Evolutionary conservation across 2,329 filamentous ascomycete species (phyloP).

Genomic region (Neofusicoccum laricinum): DNA sequence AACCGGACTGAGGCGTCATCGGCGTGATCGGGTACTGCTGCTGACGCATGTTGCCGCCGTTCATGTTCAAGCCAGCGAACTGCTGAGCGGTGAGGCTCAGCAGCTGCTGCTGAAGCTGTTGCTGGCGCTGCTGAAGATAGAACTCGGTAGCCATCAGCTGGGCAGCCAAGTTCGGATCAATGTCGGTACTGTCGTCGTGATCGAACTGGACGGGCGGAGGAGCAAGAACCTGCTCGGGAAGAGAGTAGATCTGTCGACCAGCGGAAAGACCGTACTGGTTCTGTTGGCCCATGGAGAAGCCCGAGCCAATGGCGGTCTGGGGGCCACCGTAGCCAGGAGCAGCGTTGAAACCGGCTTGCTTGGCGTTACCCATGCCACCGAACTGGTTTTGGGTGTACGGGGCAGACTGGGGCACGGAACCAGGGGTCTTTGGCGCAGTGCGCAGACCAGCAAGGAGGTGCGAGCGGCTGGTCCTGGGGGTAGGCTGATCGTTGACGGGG

Average conservation of each 20-base stretch:
- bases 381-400: constrained; percentile 55
- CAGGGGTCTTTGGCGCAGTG: constrained; percentile 85
- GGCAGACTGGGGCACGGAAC: constrained; percentile 61
- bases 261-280: constrained; percentile 46
- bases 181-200: constrained; percentile 65
- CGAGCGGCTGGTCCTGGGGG: constrained; percentile 89
- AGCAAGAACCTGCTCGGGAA: constrained; percentile 81
- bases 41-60: constrained; percentile 36
- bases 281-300: constrained; percentile 46
- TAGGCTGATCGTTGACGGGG: constrained; percentile 59
- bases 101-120: constrained; percentile 90
- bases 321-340: constrained; percentile 48
- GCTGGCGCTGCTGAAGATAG: constrained; percentile 91
- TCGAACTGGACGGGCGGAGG: constrained; percentile 75
- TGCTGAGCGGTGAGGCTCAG: constrained; percentile 81
- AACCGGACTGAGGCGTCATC: constrained; percentile 53
- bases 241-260: constrained; percentile 60
- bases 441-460: constrained; percentile 90
- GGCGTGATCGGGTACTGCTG: constrained; percentile 53
- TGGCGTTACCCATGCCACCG: constrained; percentile 34
- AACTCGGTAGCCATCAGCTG: constrained; percentile 88
- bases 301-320: constrained; percentile 58
- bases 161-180: constrained; percentile 83
- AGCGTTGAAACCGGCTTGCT: constrained; percentile 27
- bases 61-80: constrained; percentile 73